Conservation (phyloP, 2,329 filamentous ascomycete species). For the Cordyceps militaris region DNA sequence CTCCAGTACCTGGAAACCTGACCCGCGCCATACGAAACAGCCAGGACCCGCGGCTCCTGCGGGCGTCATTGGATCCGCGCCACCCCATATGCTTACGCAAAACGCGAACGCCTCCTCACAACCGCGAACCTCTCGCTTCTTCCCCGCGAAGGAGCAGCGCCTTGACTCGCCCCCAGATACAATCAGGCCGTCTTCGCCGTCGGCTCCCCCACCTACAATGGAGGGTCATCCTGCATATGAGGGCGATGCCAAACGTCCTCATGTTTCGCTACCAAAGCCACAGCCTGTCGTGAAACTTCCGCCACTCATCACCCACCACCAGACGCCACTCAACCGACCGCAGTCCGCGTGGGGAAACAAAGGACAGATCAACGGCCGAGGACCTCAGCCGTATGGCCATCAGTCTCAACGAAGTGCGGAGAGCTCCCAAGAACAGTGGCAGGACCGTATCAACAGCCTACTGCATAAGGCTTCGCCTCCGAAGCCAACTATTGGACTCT, state of each 20-base stretch:
- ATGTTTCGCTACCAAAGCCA: constrained; percentile 62
- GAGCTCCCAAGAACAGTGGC: constrained; percentile 53
- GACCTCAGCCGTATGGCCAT: constrained; percentile 6
- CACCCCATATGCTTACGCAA: constrained; percentile 21
- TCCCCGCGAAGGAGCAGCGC: constrained; percentile 47
- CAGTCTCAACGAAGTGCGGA: constrained; percentile 23
- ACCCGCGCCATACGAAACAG: constrained; percentile 11
- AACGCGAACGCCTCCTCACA: constrained; percentile 33
- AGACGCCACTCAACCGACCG: constrained; percentile 18
- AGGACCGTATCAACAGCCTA: constrained; percentile 75
- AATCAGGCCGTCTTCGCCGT: constrained; percentile 50
- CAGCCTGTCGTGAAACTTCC: constrained; percentile 77
- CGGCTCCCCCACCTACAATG: constrained; percentile 65
- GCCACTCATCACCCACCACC: constrained; percentile 33
- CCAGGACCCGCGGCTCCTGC: background rate
- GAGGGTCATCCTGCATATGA: constrained; percentile 66
- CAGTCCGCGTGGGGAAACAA: constrained; percentile 30
- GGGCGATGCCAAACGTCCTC: constrained; percentile 56
- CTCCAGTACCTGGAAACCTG: constrained; percentile 25
- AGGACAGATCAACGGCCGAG: constrained; percentile 15
- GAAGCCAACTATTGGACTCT: constrained; percentile 51
- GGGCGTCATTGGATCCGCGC: constrained; percentile 4
- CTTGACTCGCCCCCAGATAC: constrained; percentile 32
- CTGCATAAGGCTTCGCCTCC: constrained; percentile 58
- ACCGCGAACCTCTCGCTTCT: constrained; percentile 52